A percentile compares a stretch with the other conserved stretches of the same genome.
These are phyloP conservation scores for Sordaria brevicollis DNA, from an alignment of 495 filamentous ascomycete species.

Conservation along the genomic window DNA sequence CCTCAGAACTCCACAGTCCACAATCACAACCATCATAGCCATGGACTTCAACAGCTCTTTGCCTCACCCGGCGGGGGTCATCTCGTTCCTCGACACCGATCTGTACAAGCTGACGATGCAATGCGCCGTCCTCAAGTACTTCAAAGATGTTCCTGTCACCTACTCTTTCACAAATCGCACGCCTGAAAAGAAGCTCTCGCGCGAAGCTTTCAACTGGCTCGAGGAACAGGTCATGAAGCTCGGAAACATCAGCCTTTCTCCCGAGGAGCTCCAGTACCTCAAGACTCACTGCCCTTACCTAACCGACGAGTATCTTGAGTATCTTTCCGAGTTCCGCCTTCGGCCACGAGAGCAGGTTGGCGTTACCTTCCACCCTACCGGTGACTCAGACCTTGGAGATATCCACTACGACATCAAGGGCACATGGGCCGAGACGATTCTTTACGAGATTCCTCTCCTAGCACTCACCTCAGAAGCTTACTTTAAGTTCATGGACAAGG, in stretches of 20 bases:
- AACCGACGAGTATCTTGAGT: conserved; percentile 62
- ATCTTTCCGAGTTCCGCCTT: conserved; percentile 69
- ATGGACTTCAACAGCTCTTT: conserved; percentile 50
- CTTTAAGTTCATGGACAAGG: conserved; percentile 85
- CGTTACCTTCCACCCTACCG: conserved; percentile 57
- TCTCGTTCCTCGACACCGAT: conserved; percentile 92
- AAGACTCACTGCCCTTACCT: conserved; percentile 73
- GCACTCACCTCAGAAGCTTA: conserved; percentile 90
- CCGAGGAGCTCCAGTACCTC: conserved; percentile 73
- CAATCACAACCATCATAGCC: neutral
- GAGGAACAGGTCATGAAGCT: conserved; percentile 72
- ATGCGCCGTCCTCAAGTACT: conserved; percentile 84
- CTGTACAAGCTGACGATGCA: conserved; percentile 99
- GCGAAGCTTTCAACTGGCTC: conserved; percentile 78
- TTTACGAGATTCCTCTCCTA: conserved; percentile 93
- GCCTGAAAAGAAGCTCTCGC: conserved; percentile 79
- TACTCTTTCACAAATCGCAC: conserved; percentile 95
- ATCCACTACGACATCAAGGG: conserved; percentile 65
- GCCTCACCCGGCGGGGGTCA: conserved; percentile 58
- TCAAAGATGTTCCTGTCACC: conserved; percentile 72
- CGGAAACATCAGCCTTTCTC: conserved; percentile 61
- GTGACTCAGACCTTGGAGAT: conserved; percentile 61
- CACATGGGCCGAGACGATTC: conserved; percentile 86
- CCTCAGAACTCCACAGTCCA: neutral
- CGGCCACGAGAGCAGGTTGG: conserved; percentile 69